Evolutionary conservation across 2,329 filamentous ascomycete species (phyloP).

Genomic region (Ceratocystis cubensis): DNA sequence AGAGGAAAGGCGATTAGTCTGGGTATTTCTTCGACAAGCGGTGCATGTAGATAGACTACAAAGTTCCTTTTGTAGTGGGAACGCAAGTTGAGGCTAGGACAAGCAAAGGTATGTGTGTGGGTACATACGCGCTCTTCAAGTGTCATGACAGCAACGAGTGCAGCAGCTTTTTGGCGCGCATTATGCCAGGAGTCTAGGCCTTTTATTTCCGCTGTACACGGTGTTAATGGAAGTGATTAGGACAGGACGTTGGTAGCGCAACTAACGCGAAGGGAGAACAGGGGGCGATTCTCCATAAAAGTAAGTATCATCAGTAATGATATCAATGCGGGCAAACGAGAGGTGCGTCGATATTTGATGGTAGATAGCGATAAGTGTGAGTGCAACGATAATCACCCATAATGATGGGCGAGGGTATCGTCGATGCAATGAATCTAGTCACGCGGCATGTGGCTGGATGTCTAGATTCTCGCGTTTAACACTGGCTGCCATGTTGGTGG

Average conservation of each 20-base stretch:
- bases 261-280: conserved; percentile 41
- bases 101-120: background rate
- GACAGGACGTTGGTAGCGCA: background rate
- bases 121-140: conserved; percentile 54
- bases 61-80: background rate
- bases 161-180: conserved; percentile 53
- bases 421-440: too few species aligned
- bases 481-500: too few species aligned
- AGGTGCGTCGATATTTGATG: background rate
- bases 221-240: conserved; percentile 9
- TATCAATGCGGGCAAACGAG: background rate
- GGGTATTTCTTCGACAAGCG: too few species aligned
- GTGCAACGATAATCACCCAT: background rate
- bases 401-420: too few species aligned
- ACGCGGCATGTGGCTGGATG: too few species aligned
- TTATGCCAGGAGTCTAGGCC: conserved; percentile 55
- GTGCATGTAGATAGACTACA: too few species aligned
- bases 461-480: too few species aligned
- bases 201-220: conserved; percentile 35
- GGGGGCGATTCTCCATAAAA: conserved; percentile 41
- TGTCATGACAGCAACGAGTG: conserved; percentile 59
- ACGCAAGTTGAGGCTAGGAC: background rate
- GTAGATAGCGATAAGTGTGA: background rate
- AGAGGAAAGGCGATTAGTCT: background rate
- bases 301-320: conserved; percentile 27